These are phyloP conservation scores for Fusarium zealandicum DNA, from an alignment of 2,329 filamentous ascomycete genomes.

Conservation along the genomic window DNA sequence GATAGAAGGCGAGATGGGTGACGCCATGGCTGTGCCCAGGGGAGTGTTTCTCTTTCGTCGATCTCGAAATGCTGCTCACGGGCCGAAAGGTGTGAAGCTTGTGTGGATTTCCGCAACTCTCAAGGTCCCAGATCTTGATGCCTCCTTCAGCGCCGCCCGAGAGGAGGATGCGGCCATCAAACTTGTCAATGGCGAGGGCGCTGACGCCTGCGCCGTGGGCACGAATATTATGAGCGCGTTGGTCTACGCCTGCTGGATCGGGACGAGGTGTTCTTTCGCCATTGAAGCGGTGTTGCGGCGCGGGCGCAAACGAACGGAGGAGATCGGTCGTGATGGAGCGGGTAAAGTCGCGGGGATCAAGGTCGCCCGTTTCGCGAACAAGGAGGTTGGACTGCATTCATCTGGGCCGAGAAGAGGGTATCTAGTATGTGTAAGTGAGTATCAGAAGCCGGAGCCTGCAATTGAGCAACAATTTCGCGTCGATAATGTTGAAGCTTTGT, in stretches of 20 bases:
- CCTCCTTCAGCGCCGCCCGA: slow-evolving; percentile 88
- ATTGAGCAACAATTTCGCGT: neutral
- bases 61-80: slow-evolving; percentile 57
- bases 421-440: no score
- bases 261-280: slow-evolving; percentile 49
- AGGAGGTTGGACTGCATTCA: slow-evolving; percentile 79
- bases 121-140: slow-evolving; percentile 87
- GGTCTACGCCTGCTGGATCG: slow-evolving; percentile 34
- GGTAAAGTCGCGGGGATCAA: slow-evolving; percentile 69
- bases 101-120: slow-evolving; percentile 59
- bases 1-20: slow-evolving; percentile 79
- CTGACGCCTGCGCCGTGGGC: slow-evolving; percentile 84
- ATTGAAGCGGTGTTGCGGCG: slow-evolving; percentile 73
- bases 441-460: no score
- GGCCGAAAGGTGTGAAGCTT: slow-evolving; percentile 61
- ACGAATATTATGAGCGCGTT: slow-evolving; percentile 53
- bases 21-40: slow-evolving; percentile 71
- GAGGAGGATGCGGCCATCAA: slow-evolving; percentile 78
- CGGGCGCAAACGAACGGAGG: slow-evolving; percentile 72
- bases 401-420: slow-evolving; percentile 32
- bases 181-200: slow-evolving; percentile 79
- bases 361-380: slow-evolving; percentile 75
- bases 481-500: neutral
- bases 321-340: slow-evolving; percentile 70
- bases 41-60: slow-evolving; percentile 40